Percentiles rank a stretch among this genome's conserved stretches.
These are phyloP conservation scores for Thuidium tamariscinum DNA, from an alignment of 225 moss, liverwort and hornwort genomes.

Conservation along the genomic window DNA sequence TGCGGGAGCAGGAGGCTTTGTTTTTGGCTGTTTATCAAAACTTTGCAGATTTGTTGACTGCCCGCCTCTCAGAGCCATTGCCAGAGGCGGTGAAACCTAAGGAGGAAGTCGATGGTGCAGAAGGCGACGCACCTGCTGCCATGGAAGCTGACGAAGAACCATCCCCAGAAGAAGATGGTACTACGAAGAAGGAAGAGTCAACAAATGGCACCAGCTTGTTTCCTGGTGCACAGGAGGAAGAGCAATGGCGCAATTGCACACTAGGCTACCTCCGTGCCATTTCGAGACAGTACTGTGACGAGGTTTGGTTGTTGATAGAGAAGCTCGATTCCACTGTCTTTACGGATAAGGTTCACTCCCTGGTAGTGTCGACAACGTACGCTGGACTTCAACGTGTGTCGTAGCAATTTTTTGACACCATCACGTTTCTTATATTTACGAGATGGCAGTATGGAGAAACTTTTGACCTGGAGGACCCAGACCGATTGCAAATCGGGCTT, in stretches of 20 bases:
- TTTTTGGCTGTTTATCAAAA: conserved; percentile 71
- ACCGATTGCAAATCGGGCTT: background rate
- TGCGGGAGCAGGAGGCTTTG: conserved; percentile 80
- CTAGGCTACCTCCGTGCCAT: conserved; percentile 70
- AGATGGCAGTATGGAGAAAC: background rate
- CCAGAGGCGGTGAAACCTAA: conserved; percentile 4
- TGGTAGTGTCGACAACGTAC: conserved; percentile 55
- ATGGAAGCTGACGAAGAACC: conserved; percentile 30
- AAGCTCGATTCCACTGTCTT: conserved; percentile 70
- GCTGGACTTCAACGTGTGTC: conserved; percentile 60
- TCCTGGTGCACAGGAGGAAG: conserved; percentile 53
- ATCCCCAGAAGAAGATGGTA: conserved; percentile 18
- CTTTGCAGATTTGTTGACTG: conserved; percentile 61
- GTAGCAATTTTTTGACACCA: conserved; percentile 7
- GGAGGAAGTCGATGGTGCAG: conserved; percentile 21
- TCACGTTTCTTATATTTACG: background rate
- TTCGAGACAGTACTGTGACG: conserved; percentile 73
- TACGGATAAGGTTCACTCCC: conserved; percentile 44
- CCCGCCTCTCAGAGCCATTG: conserved; percentile 40
- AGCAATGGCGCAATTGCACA: conserved; percentile 75
- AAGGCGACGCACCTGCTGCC: conserved; percentile 21
- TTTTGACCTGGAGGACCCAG: background rate
- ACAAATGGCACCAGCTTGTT: background rate
- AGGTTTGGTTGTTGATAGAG: conserved; percentile 86
- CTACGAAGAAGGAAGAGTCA: conserved; percentile 7